Base-by-base conservation (phyloP, 1,284 basidiomycete species). In the Pseudozyma tsukubaensis region DNA sequence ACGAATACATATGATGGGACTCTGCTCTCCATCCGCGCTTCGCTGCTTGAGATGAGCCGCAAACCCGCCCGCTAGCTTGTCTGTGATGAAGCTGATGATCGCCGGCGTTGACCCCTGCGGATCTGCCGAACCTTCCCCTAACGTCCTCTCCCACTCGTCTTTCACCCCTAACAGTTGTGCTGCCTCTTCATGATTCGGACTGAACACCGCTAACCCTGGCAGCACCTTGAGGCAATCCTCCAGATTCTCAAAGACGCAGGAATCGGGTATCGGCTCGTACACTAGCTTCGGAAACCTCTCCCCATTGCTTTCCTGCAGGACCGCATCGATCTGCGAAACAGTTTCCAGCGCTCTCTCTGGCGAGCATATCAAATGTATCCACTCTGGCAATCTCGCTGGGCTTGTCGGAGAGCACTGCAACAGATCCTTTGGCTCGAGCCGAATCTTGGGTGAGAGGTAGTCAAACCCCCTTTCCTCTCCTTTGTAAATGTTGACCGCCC, bases 301-400 rank as follows among this genome's bases (percentile, higher is more conserved):
- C n/a, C 80, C 87, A 2, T 75, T 36, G 4, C 19, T 24, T 1
- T 37, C 35, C 6, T 6, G 57, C 1, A 85, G 77, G 3, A 90
- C 84, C 36, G 86, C 80, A 12, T 87, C 83, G 9, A 91, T 87
- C 82, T 94, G 90, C 50, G 88, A 87, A 72, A 92, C 86, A 56
- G 96, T 91, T 1, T 86, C 86, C 7, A 86, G 83, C 1, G 93
- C 93, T 59, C 94, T 88, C 0, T 87, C 84, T 0, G 92, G 92
- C 8, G 92, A 92, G 83, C 93, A 96, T 16, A 95, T 91, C 74
- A 95, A 93, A 84, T 97, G 94, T 18, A 97, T 83, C 54, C 88
- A 89, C 18, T 86, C 83, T 6, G 93, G 89, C 21, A 65, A 48
- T 42, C 11, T 39, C 4, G 58, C 53, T n/a, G 91, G 86, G 50